Evolutionary conservation across 2,329 filamentous ascomycete species (phyloP), one percentile per base, ranked within the genome.

Genomic region (Fusarium armeniacum): DNA sequence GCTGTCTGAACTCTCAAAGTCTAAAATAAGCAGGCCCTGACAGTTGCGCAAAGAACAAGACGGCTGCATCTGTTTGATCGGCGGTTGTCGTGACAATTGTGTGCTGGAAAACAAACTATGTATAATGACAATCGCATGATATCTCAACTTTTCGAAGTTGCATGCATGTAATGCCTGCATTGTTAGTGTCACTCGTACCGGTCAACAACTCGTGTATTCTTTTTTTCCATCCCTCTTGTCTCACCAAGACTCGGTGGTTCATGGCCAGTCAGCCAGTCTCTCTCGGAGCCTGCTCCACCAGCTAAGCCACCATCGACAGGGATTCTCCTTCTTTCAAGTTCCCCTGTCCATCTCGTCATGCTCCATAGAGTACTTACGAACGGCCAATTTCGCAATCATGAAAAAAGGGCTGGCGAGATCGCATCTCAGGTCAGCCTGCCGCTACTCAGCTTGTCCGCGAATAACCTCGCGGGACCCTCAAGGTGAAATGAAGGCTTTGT

Each of bases 51-150:
- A 62, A 62, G 15, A 55, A 66, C 26, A 45, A 30, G 40, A 41
- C 24, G 45, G 33, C 30, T 57, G 50, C 33, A 49, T 45, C 52
- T 57, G 54, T 47, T 52, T 50, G 51, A 61, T 32, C 43, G 20
- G 16, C 62, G 40, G 72, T 74, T 74, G 72, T 71, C 72, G 52
- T 69, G 70, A 70, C 72, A 43, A 74, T 73, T 67, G 43, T 38
- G 35, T 32, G 46, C 41, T 57, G 51, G 54, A 47, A 58, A 59
- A 70, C 53, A 54, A 65, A 45, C n/a, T 45, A 36, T 20, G 20
- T 20, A 20, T 15, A 43, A 22, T n/a, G 16, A 16, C 41, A 65
- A 46, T 60, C 47, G 36, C 53, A 45, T 56, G 52, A 55, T 62
- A 57, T 47, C 52, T 62, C 33, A 54, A 47, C 45, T 60, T 44